Evolutionary conservation across 2,329 filamentous ascomycete genomes (phyloP).

Genomic region (Alternaria metachromatica): DNA sequence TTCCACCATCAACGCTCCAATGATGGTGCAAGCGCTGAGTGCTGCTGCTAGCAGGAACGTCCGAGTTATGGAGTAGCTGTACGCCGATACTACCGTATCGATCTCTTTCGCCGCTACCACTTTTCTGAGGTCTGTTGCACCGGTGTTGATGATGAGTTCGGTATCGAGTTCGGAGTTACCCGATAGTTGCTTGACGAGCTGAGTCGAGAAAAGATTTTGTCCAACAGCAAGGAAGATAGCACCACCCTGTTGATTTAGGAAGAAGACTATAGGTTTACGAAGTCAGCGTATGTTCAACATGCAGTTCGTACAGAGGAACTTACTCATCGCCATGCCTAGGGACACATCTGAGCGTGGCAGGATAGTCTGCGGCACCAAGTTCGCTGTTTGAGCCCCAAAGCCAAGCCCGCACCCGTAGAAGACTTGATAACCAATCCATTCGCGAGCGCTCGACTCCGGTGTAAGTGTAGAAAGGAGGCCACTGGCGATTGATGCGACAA

Average conservation of each 20-base stretch:
- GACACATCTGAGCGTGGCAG: constrained; percentile 49
- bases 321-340: constrained; percentile 33
- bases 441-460: constrained; percentile 29
- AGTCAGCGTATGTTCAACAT: neutral
- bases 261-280: constrained; percentile 41
- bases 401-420: constrained; percentile 49
- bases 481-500: constrained; percentile 50
- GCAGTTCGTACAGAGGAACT: neutral
- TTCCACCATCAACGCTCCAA: constrained; percentile 63
- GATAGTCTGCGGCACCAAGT: constrained; percentile 50
- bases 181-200: constrained; percentile 26
- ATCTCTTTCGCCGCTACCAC: constrained; percentile 61
- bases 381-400: constrained; percentile 51
- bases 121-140: constrained; percentile 64
- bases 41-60: constrained; percentile 67
- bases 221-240: constrained; percentile 55
- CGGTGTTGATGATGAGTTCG: constrained; percentile 34
- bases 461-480: constrained; percentile 53
- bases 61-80: constrained; percentile 65
- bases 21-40: constrained; percentile 59
- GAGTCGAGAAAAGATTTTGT: constrained; percentile 47
- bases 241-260: constrained; percentile 55
- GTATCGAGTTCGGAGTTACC: constrained; percentile 30
- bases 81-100: constrained; percentile 63
- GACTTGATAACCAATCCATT: constrained; percentile 45